Conservation (phyloP, 2,329 filamentous ascomycete species). For the Microsporum audouinii region DNA sequence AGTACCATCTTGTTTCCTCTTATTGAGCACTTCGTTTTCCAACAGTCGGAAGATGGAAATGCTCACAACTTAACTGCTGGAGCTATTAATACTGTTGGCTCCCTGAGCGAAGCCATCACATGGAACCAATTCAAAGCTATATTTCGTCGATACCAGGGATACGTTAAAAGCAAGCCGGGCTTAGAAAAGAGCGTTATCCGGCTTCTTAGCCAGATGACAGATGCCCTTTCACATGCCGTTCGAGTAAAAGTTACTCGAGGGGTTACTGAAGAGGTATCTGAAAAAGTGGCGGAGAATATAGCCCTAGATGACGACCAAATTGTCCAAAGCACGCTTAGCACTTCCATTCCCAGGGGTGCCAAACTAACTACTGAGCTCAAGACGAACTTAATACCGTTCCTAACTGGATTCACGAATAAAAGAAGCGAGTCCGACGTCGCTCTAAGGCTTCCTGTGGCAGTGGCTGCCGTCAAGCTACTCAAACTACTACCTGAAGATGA, state of each 20-base stretch:
- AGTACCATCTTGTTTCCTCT: constrained; percentile 81
- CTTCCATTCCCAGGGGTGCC: constrained; percentile 53
- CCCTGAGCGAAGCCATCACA: constrained; percentile 62
- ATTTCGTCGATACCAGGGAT: constrained; percentile 71
- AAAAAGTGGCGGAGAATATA: constrained; percentile 15
- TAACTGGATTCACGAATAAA: constrained; percentile 78
- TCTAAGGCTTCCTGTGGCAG: constrained; percentile 76
- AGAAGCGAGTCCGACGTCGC: constrained; percentile 94
- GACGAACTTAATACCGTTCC: constrained; percentile 62
- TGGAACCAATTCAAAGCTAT: constrained; percentile 85
- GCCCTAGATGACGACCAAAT: constrained; percentile 20
- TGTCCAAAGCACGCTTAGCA: constrained; percentile 42
- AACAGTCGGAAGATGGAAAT: constrained; percentile 62
- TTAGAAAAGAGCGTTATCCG: constrained; percentile 76
- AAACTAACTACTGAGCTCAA: constrained; percentile 63
- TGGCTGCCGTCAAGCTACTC: constrained; percentile 79
- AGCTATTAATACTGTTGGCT: constrained; percentile 67
- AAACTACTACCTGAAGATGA: constrained; percentile 64
- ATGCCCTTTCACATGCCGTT: constrained; percentile 55
- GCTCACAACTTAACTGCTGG: constrained; percentile 77
- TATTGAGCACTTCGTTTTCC: constrained; percentile 87
- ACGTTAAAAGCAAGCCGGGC: constrained; percentile 68
- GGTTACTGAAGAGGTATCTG: constrained; percentile 14
- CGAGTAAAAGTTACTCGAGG: background rate
- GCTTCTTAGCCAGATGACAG: constrained; percentile 68